Evolutionary conservation across 345 rosid genomes (phyloP).

Genomic region (Lumnitzera littorea): DNA sequence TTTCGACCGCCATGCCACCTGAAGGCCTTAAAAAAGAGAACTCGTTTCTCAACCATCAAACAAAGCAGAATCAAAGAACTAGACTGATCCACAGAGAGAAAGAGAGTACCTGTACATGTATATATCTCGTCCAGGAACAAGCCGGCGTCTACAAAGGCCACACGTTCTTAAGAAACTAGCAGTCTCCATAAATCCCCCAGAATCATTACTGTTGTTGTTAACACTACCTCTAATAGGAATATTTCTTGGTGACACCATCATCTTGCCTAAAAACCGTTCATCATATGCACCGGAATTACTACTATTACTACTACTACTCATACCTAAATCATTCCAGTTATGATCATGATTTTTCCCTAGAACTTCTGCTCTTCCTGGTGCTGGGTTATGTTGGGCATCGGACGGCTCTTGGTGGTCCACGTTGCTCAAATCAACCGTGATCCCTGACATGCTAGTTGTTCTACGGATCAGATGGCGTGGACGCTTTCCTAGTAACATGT

Average conservation of each 20-base stretch:
- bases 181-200: conserved; percentile 13
- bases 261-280: conserved; percentile 21
- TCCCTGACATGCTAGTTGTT: conserved; percentile 65
- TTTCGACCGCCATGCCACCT: too few species aligned
- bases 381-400: conserved; percentile 14
- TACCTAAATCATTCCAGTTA: too few species aligned
- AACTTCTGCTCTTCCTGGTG: conserved; percentile 3
- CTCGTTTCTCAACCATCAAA: too few species aligned
- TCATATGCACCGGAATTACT: conserved; percentile 6
- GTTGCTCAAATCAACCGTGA: conserved; percentile 30
- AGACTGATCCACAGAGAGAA: neutral
- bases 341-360: too few species aligned
- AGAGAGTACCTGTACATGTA: conserved; percentile 71
- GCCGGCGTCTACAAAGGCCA: conserved; percentile 61
- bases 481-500: conserved; percentile 62
- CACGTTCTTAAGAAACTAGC: conserved; percentile 53
- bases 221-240: conserved; percentile 3
- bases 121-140: conserved; percentile 66
- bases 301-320: too few species aligned
- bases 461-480: conserved; percentile 56
- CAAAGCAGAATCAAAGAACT: too few species aligned
- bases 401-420: conserved; percentile 23
- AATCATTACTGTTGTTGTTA: conserved; percentile 5
- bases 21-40: too few species aligned
- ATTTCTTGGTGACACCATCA: conserved; percentile 41